A percentile compares a stretch with the other conserved stretches of the same genome.
Conservation (phyloP, 257 asterid genomes). For the Hygrophila difformis region DNA sequence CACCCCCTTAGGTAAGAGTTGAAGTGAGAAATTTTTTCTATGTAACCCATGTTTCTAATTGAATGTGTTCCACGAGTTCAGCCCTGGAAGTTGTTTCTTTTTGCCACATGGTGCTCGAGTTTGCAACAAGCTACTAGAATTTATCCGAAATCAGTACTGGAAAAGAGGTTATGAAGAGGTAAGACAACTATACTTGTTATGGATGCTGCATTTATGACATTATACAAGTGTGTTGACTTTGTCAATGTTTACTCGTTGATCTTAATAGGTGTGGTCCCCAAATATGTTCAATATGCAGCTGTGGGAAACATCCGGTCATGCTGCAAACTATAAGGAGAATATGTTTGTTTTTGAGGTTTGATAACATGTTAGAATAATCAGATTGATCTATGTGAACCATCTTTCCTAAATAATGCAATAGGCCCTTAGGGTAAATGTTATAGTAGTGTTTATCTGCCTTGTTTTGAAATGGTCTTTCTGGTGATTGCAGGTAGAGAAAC, state of each 20-base stretch:
- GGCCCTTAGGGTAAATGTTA: no score
- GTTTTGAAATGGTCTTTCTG: slow-evolving; percentile 13
- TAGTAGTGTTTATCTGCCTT: no score
- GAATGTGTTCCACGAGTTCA: slow-evolving; percentile 28
- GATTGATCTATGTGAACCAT: not conserved
- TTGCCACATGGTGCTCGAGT: slow-evolving; percentile 92
- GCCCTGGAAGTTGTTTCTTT: slow-evolving; percentile 99
- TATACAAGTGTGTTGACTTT: slow-evolving; percentile 5
- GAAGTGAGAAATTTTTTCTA: slow-evolving; percentile 1
- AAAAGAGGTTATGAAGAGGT: slow-evolving; percentile 97
- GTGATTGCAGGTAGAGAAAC: slow-evolving; percentile 75
- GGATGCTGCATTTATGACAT: slow-evolving; percentile 3
- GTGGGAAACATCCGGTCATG: slow-evolving; percentile 99
- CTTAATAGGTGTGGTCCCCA: slow-evolving; percentile 75
- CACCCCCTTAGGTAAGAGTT: slow-evolving; percentile 74
- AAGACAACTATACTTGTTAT: slow-evolving; percentile 13
- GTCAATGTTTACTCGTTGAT: slow-evolving; percentile 16
- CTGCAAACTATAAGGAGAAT: slow-evolving; percentile 97
- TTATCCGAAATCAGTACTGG: slow-evolving; percentile 75
- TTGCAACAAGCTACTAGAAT: slow-evolving; percentile 82
- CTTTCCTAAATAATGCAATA: no score
- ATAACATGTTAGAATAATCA: not conserved
- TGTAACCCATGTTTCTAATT: slow-evolving; percentile 11
- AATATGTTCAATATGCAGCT: slow-evolving; percentile 95
- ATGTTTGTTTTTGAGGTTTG: slow-evolving; percentile 93